Evolutionary conservation across 345 rosid genomes (phyloP), one percentile per base, ranked within the genome.

Genomic region (Lepidium aucheri): DNA sequence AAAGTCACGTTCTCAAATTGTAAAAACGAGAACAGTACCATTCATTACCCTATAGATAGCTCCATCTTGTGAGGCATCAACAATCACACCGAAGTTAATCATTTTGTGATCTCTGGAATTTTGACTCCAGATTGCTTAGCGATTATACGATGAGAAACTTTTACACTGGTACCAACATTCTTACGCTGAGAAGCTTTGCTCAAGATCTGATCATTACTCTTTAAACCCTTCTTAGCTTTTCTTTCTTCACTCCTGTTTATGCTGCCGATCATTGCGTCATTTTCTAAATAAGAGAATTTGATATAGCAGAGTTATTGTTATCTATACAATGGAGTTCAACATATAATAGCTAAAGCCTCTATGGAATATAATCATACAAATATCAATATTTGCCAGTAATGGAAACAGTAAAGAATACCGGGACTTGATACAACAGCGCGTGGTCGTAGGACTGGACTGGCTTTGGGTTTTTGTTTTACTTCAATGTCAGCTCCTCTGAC

Each of bases 391-490:
- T 17, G 6, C 40, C 12, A 53, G 1, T 11, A n/a, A 14, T 4
- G 17, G 10, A 28, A 26, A 49, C 53, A 47, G 9, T 22, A 30
- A n/a, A n/a, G n/a, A n/a, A n/a, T 64, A 72, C 76, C 71, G 15
- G 76, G 76, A 42, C 76, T 72, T 40, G 76, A 72, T 33, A 72
- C 54, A 65, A 72, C 71, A 34, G 76, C 76, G 5, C 71, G 76
- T 34, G 76, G 76, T 5, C 76, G 76, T 5, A 72, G 4, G 17
- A 58, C 53, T 10, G 67, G 71, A 34, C 71, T 72, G 22, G 60
- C 24, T 65, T 65, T 72, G n/a, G 10, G 4, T 22, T 12, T 72
- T 24, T 11, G 66, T 41, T 28, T 41, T 3, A 13, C 22, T 49
- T 57, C 61, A 24, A 8, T 33, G 14, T 57, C 20, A 57, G 66